These are phyloP conservation scores for Colletotrichum lini DNA, from an alignment of 2,329 filamentous ascomycete genomes.

Conservation along the genomic window DNA sequence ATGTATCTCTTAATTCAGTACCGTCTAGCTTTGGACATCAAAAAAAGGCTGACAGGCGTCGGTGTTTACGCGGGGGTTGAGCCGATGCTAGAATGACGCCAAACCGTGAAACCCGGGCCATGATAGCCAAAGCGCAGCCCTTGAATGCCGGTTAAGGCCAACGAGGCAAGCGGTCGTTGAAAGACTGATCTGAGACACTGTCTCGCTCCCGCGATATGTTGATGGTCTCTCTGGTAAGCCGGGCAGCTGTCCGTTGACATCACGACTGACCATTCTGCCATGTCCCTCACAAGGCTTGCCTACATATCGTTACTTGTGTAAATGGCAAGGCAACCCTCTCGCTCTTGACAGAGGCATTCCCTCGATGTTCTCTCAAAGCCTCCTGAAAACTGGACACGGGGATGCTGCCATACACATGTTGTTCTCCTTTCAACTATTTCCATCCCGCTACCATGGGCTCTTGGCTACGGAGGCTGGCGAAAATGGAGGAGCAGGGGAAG, in stretches of 20 bases:
- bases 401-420: not conserved
- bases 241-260: not conserved
- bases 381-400: not conserved
- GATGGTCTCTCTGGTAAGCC: not conserved
- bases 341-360: not conserved
- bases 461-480: not conserved
- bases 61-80: not conserved
- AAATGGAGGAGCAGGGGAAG: not conserved
- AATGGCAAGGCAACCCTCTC: not conserved
- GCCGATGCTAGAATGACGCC: not conserved
- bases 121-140: not conserved
- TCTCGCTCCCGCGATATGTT: not conserved
- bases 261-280: not conserved
- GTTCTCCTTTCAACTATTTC: not conserved
- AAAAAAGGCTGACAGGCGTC: not conserved
- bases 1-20: not conserved
- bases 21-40: not conserved
- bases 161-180: not conserved
- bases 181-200: not conserved
- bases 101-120: not conserved
- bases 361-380: not conserved
- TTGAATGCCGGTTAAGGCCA: not conserved
- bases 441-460: not conserved
- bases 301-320: not conserved
- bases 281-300: conserved; percentile 11